phyloP scores from a whole-genome alignment of 2,329 filamentous ascomycete species.

The Neonectria coccinea region DNA sequence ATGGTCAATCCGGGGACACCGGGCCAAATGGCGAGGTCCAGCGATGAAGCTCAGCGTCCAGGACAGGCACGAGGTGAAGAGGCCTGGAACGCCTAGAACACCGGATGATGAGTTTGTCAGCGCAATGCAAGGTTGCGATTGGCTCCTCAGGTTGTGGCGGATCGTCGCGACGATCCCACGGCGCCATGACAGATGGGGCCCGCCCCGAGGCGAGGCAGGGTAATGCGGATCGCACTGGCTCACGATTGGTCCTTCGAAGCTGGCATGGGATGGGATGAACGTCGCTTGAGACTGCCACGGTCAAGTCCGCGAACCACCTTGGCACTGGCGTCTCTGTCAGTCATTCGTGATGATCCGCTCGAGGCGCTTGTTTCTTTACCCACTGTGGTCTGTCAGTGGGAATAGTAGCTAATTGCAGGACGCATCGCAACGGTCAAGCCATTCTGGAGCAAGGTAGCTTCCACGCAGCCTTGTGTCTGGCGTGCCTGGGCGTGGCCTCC shows the following conservation, averaged over 20 bases:
- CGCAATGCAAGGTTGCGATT: constrained; percentile 49
- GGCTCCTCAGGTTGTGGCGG: constrained; percentile 46
- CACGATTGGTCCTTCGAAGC: constrained; percentile 36
- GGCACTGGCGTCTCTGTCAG: constrained; percentile 3
- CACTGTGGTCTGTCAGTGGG: constrained; percentile 7
- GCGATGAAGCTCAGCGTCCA: not conserved
- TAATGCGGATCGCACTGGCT: constrained; percentile 28
- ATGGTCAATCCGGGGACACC: constrained; percentile 18
- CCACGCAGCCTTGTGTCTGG: constrained; percentile 35
- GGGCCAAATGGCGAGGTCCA: constrained; percentile 6
- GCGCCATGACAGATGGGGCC: constrained; percentile 44
- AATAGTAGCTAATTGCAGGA: constrained; percentile 24
- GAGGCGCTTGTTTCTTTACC: not conserved
- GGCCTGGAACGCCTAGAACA: constrained; percentile 3
- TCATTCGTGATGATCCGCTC: not conserved
- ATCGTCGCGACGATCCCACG: constrained; percentile 46
- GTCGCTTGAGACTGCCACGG: constrained; percentile 18
- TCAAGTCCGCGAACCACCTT: constrained; percentile 12
- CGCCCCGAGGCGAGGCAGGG: constrained; percentile 37
- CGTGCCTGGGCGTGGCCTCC: constrained; percentile 38
- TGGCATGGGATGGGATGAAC: constrained; percentile 32
- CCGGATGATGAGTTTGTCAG: constrained; percentile 40
- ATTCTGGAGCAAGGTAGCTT: constrained; percentile 30
- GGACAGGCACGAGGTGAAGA: constrained; percentile 5
- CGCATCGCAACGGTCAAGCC: constrained; percentile 25